Conservation (phyloP, 1,139 yeast species). For the Blastobotrys raffinosifermentans region DNA sequence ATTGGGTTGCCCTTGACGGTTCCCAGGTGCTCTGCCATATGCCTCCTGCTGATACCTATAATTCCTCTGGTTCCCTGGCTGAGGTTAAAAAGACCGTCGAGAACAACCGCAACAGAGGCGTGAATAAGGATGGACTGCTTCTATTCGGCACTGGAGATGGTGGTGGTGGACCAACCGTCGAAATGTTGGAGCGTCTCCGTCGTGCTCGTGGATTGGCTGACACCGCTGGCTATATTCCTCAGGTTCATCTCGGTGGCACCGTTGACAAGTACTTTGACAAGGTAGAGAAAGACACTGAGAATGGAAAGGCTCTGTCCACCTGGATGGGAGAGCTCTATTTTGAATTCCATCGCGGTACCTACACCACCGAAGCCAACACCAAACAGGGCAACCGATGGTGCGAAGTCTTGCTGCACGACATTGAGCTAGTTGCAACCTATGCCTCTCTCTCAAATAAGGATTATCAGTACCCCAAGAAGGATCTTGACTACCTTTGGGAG, state of each 20-base stretch:
- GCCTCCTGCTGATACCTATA: conserved; percentile 95
- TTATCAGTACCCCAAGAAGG: conserved; percentile 65
- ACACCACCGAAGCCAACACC: conserved; percentile 84
- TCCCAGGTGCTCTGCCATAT: conserved; percentile 86
- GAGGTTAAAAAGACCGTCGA: conserved; percentile 74
- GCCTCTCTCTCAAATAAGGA: conserved; percentile 49
- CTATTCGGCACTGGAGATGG: conserved; percentile 95
- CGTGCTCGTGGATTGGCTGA: conserved; percentile 84
- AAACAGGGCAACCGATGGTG: conserved; percentile 67
- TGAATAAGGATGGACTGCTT: conserved; percentile 66
- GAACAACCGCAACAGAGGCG: conserved; percentile 77
- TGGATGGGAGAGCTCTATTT: conserved; percentile 94
- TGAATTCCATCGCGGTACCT: conserved; percentile 96
- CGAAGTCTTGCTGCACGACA: conserved; percentile 74
- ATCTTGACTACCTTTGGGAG: conserved; percentile 75
- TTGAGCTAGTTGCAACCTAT: conserved; percentile 75
- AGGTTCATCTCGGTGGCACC: conserved; percentile 67
- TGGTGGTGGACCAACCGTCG: conserved; percentile 95
- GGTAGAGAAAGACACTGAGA: conserved; percentile 52
- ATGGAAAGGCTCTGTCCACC: conserved; percentile 65
- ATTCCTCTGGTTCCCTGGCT: conserved; percentile 86
- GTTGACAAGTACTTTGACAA: conserved; percentile 74
- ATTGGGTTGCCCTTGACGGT: conserved; percentile 90
- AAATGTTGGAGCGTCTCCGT: conserved; percentile 85
- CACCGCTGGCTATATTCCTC: conserved; percentile 71